phyloP scores from a whole-genome alignment of 169 alveolate genomes.

The Amoebophrya sp. region DNA sequence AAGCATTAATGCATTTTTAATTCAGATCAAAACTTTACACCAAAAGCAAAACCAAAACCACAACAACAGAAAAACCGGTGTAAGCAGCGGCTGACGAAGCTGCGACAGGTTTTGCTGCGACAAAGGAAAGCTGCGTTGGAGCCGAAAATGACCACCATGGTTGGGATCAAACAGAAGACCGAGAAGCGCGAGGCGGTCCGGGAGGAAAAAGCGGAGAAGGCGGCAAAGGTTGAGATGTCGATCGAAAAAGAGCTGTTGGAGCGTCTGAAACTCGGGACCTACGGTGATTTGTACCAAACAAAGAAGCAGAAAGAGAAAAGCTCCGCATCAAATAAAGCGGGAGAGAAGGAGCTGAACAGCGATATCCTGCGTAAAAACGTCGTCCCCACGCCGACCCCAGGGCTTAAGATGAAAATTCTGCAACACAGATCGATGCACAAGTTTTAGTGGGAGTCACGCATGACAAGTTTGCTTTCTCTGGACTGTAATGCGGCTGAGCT shows the following conservation, averaged over 20 bases:
- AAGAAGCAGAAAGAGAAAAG: not conserved
- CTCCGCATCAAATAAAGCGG: not conserved
- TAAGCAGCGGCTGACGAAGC: constrained; percentile 86
- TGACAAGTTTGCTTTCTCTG: no score
- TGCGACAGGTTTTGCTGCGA: constrained; percentile 87
- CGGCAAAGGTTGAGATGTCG: constrained; percentile 92
- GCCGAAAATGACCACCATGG: constrained; percentile 56
- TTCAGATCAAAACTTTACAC: no score
- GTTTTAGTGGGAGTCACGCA: no score
- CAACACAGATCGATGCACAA: no score
- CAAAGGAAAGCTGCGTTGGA: constrained; percentile 73
- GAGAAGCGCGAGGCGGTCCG: constrained; percentile 94
- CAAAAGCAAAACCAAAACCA: no score
- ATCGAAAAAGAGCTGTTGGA: constrained; percentile 89
- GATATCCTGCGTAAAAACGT: no score
- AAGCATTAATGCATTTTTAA: no score
- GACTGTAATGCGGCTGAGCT: no score
- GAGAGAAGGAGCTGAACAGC: not conserved
- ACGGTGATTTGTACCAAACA: not conserved
- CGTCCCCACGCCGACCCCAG: no score
- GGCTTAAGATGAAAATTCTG: no score
- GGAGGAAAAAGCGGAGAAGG: constrained; percentile 88
- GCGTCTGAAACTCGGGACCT: constrained; percentile 62
- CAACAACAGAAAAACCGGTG: constrained; percentile 89
- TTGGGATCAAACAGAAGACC: constrained; percentile 91